These are phyloP conservation scores for Aegilops umbellulata DNA, from an alignment of 176 grass and related monocot genomes.

Conservation along the genomic window DNA sequence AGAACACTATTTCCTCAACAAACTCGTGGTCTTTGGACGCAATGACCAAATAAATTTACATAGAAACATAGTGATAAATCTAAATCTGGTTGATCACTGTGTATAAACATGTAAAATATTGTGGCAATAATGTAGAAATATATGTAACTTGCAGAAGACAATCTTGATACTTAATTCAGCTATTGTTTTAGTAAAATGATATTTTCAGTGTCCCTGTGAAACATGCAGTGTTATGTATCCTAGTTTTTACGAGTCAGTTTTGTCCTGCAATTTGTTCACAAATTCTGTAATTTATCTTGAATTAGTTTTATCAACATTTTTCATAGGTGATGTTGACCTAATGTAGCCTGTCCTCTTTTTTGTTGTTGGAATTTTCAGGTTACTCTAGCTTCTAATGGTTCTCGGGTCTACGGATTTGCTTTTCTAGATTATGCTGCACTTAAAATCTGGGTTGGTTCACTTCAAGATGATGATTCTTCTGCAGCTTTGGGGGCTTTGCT, in stretches of 20 bases:
- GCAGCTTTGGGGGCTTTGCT: conserved; percentile 89
- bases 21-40: neutral
- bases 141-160: neutral
- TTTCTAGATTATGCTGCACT: conserved; percentile 84
- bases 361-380: conserved; percentile 29
- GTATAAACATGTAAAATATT: neutral
- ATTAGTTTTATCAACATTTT: conserved; percentile 14
- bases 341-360: neutral
- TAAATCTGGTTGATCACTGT: neutral
- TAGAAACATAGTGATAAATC: neutral
- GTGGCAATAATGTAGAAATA: neutral
- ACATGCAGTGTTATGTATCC: neutral
- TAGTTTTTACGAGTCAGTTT: neutral
- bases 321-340: conserved; percentile 10
- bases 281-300: conserved; percentile 10
- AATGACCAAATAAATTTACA: conserved; percentile 3
- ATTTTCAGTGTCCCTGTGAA: neutral
- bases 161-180: neutral
- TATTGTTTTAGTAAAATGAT: neutral
- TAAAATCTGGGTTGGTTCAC: conserved; percentile 90
- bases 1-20: conserved; percentile 1
- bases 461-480: conserved; percentile 70
- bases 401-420: conserved; percentile 83
- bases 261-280: neutral
- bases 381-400: conserved; percentile 35